Evolutionary conservation across 768 basidiomycete species (phyloP), one percentile per base, ranked within the genome.

Genomic region (Tylopilus sp.): DNA sequence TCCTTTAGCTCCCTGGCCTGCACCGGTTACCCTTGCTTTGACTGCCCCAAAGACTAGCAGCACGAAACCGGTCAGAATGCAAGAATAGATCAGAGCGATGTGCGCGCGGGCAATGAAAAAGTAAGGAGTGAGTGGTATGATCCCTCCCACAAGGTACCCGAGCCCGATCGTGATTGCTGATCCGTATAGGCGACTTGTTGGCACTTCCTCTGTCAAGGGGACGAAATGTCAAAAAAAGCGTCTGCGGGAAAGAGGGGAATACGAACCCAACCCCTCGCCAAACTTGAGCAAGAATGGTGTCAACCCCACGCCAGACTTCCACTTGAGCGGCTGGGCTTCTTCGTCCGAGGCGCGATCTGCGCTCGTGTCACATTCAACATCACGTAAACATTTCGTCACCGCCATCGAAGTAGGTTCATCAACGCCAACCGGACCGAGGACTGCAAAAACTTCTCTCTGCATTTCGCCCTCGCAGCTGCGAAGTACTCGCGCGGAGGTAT

Each of bases 221-320:
- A 54, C n/a, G n/a, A 9, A 9, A 33, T 49, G 3, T n/a, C n/a
- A n/a, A 21, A 43, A 37, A 26, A 36, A 24, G 36, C 26, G 26
- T 38, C 25, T 6, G n/a, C 8, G 16, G 44, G 19, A 19, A 21
- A 21, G 36, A 12, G 19, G 38, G 8, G 25, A 45, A 54, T 1
- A 75, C 85, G 56, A 63, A 90, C 89, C 89, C 47, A 97, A 65
- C 17, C 94, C 92, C 67, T 90, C 88, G 17, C 95, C 95, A 60
- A 98, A 98, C 72, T 92, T 97, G 61, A 98, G 80, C 62, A 99
- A 72, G 75, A 99, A 99, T 2, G 93, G 84, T 0, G 96, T 95
- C 36, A 98, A 70, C 0, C 97, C 97, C 55, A 93, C 83, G 25
- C 87, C 84, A 42, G 83, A 81, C 56, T 82, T 84, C 84, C 87